phyloP scores from a whole-genome alignment of 345 rosid species.

The Abelmoschus esculentus region DNA sequence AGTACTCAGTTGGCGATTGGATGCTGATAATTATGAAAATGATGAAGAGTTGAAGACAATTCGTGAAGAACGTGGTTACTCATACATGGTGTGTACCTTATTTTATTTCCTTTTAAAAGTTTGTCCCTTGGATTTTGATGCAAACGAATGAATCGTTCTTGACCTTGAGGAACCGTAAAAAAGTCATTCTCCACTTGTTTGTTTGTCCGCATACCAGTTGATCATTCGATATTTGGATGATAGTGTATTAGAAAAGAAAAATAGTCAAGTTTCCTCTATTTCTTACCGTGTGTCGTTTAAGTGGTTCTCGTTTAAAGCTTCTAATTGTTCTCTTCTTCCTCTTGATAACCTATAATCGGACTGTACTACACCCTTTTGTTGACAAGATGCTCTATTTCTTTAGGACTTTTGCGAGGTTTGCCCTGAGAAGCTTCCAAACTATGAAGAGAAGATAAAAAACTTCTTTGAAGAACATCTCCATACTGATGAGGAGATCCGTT shows the following conservation, averaged over 20 bases:
- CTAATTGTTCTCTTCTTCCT: not conserved
- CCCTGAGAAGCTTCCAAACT: conserved; percentile 82
- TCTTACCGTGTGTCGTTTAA: not conserved
- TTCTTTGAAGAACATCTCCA: conserved; percentile 93
- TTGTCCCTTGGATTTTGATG: not conserved
- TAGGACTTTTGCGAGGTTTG: conserved; percentile 87
- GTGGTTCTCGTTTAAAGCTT: not conserved
- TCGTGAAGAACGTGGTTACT: conserved; percentile 77
- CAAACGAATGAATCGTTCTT: not conserved
- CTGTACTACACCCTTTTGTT: not conserved
- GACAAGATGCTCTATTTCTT: not conserved
- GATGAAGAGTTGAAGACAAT: conserved; percentile 86
- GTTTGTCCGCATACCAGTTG: not conserved
- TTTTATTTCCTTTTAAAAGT: not conserved
- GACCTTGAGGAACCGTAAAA: not conserved
- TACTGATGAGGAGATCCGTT: conserved; percentile 96
- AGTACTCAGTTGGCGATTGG: conserved; percentile 80
- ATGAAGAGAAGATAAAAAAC: conserved; percentile 75
- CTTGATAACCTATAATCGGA: not conserved
- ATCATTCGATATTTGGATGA: not conserved
- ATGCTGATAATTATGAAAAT: conserved; percentile 84
- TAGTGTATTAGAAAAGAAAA: not conserved
- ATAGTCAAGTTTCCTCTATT: not conserved
- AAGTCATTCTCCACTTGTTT: not conserved
- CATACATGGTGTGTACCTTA: conserved; percentile 58